Conservation (phyloP, 2,329 filamentous ascomycete species). For the Aureobasidium namibiae region DNA sequence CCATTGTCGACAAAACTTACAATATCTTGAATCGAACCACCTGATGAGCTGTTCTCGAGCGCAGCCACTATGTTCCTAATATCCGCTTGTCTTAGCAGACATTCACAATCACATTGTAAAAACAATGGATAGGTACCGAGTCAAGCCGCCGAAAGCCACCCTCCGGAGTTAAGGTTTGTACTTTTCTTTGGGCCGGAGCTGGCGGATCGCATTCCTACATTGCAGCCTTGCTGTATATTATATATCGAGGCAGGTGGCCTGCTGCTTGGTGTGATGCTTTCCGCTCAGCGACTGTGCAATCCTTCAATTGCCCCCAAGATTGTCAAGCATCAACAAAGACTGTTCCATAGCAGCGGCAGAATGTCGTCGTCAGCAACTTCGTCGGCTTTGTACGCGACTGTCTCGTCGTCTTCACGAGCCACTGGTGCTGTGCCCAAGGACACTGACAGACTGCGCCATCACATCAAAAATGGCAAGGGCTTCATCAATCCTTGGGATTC, state of each 20-base stretch:
- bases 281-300: neutral
- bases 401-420: slow-evolving; percentile 30
- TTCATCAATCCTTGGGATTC: slow-evolving; percentile 52
- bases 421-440: slow-evolving; percentile 37
- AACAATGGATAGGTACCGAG: neutral
- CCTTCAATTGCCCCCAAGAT: neutral
- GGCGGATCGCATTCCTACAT: neutral
- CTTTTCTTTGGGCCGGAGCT: neutral
- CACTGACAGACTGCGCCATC: slow-evolving; percentile 40
- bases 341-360: slow-evolving; percentile 13
- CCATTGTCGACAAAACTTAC: too few species aligned
- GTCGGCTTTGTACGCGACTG: slow-evolving; percentile 32
- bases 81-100: neutral
- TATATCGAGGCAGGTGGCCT: neutral
- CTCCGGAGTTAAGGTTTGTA: neutral
- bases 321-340: neutral
- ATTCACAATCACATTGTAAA: neutral
- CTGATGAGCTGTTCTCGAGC: neutral
- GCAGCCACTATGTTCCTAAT: neutral
- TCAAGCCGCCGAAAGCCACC: neutral
- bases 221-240: neutral
- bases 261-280: slow-evolving; percentile 1
- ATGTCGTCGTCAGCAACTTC: slow-evolving; percentile 24
- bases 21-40: neutral
- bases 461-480: slow-evolving; percentile 44